Conservation (phyloP, 2,329 filamentous ascomycete genomes). For the Apiospora arundinis region DNA sequence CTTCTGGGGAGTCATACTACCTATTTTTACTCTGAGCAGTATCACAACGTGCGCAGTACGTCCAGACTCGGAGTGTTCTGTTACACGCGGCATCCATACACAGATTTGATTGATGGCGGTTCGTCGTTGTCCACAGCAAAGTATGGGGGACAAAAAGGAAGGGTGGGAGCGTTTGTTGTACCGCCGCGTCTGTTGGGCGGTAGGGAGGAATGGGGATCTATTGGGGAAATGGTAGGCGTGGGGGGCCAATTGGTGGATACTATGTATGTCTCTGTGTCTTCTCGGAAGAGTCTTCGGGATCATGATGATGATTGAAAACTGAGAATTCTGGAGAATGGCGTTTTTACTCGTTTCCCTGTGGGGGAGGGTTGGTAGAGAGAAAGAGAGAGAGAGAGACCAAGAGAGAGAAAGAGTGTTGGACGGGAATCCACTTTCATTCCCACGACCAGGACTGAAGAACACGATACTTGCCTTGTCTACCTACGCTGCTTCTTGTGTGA, state of each 20-base stretch:
- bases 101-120: not conserved
- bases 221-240: not conserved
- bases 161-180: not conserved
- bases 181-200: not conserved
- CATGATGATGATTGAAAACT: constrained; percentile 16
- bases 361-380: constrained; percentile 12
- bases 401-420: not conserved
- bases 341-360: not conserved
- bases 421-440: not conserved
- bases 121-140: not conserved
- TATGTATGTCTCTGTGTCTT: constrained; percentile 11
- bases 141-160: not conserved
- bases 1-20: not conserved
- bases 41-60: not conserved
- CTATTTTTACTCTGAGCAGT: not conserved
- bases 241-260: not conserved
- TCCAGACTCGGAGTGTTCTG: not conserved
- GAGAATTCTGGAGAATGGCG: constrained; percentile 16
- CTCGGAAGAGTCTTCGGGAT: constrained; percentile 9
- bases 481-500: not conserved
- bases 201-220: not conserved
- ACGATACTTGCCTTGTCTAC: not conserved
- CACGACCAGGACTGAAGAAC: not conserved
- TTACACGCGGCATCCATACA: not conserved
- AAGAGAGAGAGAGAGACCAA: no score